phyloP scores from a whole-genome alignment of 371 early-diverging fungal genomes.

The Mucor lusitanicus region DNA sequence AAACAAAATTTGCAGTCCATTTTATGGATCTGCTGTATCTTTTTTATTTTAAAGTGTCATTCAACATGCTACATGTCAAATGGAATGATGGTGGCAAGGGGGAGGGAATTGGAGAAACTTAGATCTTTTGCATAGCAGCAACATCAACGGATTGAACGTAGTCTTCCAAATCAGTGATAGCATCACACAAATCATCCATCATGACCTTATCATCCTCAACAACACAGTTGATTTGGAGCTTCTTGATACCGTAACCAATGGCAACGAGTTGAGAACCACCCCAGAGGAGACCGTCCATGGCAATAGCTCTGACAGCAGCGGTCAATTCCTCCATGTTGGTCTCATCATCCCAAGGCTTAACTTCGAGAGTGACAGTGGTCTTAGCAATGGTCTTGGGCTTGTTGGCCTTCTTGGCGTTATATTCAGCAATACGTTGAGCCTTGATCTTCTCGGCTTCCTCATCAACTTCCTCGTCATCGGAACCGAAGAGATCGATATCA shows the following conservation, averaged over 20 bases:
- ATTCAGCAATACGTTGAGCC: slow-evolving; percentile 89
- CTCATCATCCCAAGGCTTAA: slow-evolving; percentile 98
- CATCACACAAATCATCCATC: slow-evolving; percentile 80
- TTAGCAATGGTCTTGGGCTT: slow-evolving; percentile 94
- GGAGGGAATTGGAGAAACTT: slow-evolving; percentile 42
- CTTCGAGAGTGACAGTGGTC: slow-evolving; percentile 89
- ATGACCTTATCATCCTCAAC: slow-evolving; percentile 86
- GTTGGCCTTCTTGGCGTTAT: slow-evolving; percentile 90
- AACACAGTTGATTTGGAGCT: slow-evolving; percentile 93
- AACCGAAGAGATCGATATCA: slow-evolving; percentile 95
- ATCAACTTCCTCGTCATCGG: slow-evolving; percentile 90
- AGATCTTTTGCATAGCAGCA: slow-evolving; percentile 93
- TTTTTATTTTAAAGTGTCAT: neutral
- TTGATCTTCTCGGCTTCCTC: slow-evolving; percentile 90
- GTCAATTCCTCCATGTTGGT: slow-evolving; percentile 85
- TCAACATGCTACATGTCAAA: neutral
- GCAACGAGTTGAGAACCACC: slow-evolving; percentile 76
- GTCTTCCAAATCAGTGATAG: slow-evolving; percentile 82
- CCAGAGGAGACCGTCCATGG: slow-evolving; percentile 93
- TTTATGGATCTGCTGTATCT: neutral
- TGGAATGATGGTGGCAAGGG: neutral
- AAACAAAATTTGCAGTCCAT: neutral
- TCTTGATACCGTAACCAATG: slow-evolving; percentile 86
- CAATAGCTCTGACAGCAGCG: slow-evolving; percentile 69
- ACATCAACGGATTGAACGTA: slow-evolving; percentile 93